Percentiles rank a stretch among this genome's conserved stretches.
These are phyloP conservation scores for Aureobasidium sp. DNA, from an alignment of 2,329 filamentous ascomycete genomes.

Conservation along the genomic window DNA sequence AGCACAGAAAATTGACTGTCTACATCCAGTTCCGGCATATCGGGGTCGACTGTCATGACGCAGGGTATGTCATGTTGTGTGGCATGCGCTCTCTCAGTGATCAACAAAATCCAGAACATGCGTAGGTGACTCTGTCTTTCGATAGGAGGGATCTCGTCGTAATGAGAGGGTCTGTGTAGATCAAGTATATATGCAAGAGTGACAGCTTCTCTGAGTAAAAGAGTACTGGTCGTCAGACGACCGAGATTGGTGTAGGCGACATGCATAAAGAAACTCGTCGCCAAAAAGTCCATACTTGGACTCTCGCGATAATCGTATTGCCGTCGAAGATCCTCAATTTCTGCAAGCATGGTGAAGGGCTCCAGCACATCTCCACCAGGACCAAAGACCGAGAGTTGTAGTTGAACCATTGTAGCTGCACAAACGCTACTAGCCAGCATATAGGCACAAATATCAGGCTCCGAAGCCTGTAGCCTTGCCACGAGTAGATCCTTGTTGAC, in stretches of 20 bases:
- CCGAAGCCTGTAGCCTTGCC: neutral
- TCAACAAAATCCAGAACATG: constrained; percentile 15
- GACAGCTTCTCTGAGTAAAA: constrained; percentile 15
- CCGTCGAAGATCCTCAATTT: constrained; percentile 13
- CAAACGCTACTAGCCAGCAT: constrained; percentile 14
- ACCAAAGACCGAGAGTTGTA: constrained; percentile 10
- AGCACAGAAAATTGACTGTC: neutral
- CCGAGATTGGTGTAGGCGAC: constrained; percentile 13
- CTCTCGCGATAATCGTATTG: constrained; percentile 11
- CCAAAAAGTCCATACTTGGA: constrained; percentile 9
- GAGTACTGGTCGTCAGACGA: constrained; percentile 12
- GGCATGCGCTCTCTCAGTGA: constrained; percentile 13
- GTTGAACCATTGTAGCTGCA: constrained; percentile 15
- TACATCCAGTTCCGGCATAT: neutral
- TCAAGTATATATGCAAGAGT: constrained; percentile 15
- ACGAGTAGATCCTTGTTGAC: constrained; percentile 8
- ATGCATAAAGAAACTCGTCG: constrained; percentile 15
- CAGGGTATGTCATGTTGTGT: constrained; percentile 14
- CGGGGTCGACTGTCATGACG: constrained; percentile 5
- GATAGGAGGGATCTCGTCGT: neutral
- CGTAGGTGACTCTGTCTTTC: constrained; percentile 10
- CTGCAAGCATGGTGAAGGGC: neutral
- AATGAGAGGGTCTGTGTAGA: constrained; percentile 13
- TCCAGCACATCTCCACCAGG: neutral
- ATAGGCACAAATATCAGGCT: constrained; percentile 11